A percentile compares a stretch with the other conserved stretches of the same genome.
Evolutionary conservation across 305 asterid genomes (phyloP).

Genomic region (Fraxinus floribunda): DNA sequence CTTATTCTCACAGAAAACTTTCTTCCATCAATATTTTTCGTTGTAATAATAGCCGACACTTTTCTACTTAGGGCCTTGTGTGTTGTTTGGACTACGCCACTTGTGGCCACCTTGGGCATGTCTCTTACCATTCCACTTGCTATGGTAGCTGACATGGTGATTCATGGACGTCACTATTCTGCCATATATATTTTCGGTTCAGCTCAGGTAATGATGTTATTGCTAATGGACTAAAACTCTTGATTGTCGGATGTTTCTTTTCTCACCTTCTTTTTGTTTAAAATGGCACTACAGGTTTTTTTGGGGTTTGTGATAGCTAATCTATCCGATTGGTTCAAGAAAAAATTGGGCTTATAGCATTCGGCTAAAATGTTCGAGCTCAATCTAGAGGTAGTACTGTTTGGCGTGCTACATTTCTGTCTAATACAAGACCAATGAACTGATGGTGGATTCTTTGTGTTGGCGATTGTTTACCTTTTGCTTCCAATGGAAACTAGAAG

Average conservation of each 20-base stretch:
- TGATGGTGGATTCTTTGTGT: not conserved
- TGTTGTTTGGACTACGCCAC: slow-evolving; percentile 98
- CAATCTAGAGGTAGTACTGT: not conserved
- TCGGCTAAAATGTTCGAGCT: not conserved
- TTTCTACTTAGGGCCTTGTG: slow-evolving; percentile 75
- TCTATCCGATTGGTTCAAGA: slow-evolving; percentile 68
- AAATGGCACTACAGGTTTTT: slow-evolving; percentile 65
- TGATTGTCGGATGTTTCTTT: not conserved
- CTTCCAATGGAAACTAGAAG: not conserved
- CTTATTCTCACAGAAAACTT: not conserved
- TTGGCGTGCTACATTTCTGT: not conserved
- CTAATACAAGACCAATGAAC: not conserved
- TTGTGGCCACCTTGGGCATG: slow-evolving; percentile 96
- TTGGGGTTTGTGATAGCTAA: slow-evolving; percentile 93
- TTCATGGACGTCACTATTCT: slow-evolving; percentile 93
- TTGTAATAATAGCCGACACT: not conserved
- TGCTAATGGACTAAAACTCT: not conserved
- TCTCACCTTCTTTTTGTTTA: not conserved
- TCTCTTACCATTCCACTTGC: slow-evolving; percentile 97
- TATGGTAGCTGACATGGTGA: slow-evolving; percentile 93
- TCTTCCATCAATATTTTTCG: not conserved
- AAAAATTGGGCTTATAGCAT: slow-evolving; percentile 70
- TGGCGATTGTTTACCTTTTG: not conserved
- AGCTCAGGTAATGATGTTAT: slow-evolving; percentile 56
- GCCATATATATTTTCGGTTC: slow-evolving; percentile 90